phyloP scores from a whole-genome alignment of 257 asterid species.

The Penstemon eatonii region DNA sequence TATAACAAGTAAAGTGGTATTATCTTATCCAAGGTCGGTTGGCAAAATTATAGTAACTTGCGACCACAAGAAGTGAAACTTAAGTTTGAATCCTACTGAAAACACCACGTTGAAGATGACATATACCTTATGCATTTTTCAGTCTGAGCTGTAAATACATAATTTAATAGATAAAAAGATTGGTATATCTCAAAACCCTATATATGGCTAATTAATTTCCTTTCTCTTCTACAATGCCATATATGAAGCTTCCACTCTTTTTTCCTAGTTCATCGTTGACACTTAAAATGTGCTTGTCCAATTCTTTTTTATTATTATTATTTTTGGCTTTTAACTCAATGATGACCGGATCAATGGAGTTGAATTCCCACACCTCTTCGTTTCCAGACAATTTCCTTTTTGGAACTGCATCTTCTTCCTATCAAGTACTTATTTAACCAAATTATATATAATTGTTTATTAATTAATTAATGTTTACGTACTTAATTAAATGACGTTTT shows the following conservation, averaged over 20 bases:
- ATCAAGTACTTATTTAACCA: slow-evolving; percentile 42
- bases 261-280: not conserved
- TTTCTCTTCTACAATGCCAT: not conserved
- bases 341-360: not conserved
- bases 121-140: too few relatives aligned
- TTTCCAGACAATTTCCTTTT: slow-evolving; percentile 46
- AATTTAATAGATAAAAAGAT: too few relatives aligned
- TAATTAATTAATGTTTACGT: too few relatives aligned
- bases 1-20: too few relatives aligned
- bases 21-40: too few relatives aligned
- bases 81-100: too few relatives aligned
- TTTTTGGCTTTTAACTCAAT: slow-evolving; percentile 11
- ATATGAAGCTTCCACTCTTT: slow-evolving; percentile 19
- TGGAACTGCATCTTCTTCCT: slow-evolving; percentile 69
- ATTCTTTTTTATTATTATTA: not conserved
- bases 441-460: too few relatives aligned
- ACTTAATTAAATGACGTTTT: not conserved
- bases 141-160: too few relatives aligned
- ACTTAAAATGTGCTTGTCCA: slow-evolving; percentile 20
- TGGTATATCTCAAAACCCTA: too few relatives aligned
- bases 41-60: too few relatives aligned
- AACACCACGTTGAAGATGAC: too few relatives aligned
- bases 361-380: slow-evolving; percentile 25
- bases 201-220: not conserved
- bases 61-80: too few relatives aligned